These are phyloP conservation scores for Pythium sukuiense DNA, from an alignment of 352 stramenopile genomes.

Conservation along the genomic window DNA sequence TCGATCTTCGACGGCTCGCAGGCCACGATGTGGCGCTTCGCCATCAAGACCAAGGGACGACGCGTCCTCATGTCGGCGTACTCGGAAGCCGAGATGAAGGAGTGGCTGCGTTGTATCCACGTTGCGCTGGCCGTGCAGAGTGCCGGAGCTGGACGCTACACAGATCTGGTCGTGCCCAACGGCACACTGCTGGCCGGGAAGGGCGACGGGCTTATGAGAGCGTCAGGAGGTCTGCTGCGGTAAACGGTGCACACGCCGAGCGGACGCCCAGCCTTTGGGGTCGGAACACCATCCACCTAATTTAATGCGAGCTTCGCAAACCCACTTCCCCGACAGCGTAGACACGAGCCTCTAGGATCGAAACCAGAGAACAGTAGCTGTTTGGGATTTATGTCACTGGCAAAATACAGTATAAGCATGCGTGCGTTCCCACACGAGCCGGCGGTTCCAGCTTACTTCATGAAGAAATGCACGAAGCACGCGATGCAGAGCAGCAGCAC, in stretches of 20 bases:
- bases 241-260: not conserved
- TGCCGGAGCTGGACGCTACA: constrained; percentile 55
- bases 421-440: not conserved
- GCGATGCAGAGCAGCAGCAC: constrained; percentile 23
- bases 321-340: constrained; percentile 4
- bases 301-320: constrained; percentile 24
- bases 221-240: constrained; percentile 43
- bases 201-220: constrained; percentile 49
- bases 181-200: constrained; percentile 63
- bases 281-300: constrained; percentile 12
- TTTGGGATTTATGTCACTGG: constrained; percentile 4
- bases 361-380: constrained; percentile 1
- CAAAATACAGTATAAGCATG: constrained; percentile 6
- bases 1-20: constrained; percentile 74
- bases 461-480: constrained; percentile 11
- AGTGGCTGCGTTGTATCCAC: constrained; percentile 80
- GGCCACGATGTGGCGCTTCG: constrained; percentile 83
- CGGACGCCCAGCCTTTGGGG: not conserved
- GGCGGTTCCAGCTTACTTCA: not conserved
- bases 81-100: constrained; percentile 82
- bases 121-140: constrained; percentile 63
- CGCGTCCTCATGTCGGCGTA: constrained; percentile 76
- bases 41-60: constrained; percentile 57
- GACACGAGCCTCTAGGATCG: not conserved
- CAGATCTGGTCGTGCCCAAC: constrained; percentile 66